Evolutionary conservation across 2,329 filamentous ascomycete species (phyloP), one percentile per base, ranked within the genome.

Genomic region (Colletotrichum cordylinicola): DNA sequence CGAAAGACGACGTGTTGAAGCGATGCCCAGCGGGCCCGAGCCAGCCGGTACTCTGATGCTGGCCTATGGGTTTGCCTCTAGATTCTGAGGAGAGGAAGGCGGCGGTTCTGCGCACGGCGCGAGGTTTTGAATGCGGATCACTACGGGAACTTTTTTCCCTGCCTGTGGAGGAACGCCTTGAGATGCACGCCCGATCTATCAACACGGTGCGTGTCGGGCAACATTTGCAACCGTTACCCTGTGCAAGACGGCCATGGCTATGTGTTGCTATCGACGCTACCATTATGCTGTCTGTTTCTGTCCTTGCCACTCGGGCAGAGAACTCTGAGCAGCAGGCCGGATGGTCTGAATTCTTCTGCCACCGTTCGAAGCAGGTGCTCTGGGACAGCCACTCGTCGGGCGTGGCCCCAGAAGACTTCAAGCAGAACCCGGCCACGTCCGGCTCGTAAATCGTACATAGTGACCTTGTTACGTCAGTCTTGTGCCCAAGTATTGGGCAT

Each of bases 361-460:
- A 52, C 37, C 31, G 24, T 37, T n/a, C 60, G 21, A 48, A 35
- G 21, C 61, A 18, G 31, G 37, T 24, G 31, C 21, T 61, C 33
- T 15, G 24, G 65, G 43, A 21, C 52, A 24, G 37, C 58, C 15
- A 39, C 43, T 37, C 70, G 31, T 43, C 56, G 35, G 52, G 64
- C 37, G 39, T 62, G 65, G 66, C 39, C 39, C 43, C 18, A 55
- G 55, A n/a, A 43, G 31, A 52, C 29, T 24, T 21, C 29, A 29
- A 39, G 48, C 24, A 67, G 31, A 27, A 31, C 9, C 18, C 48
- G 56, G 70, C 43, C 27, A 43, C 21, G 48, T 15, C 43, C 27
- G 60, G 74, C 71, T 39, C 74, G 66, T 76, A 76, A 76, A 75
- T 76, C 74, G 74, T 76, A 76, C 72, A 75, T 76, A 76, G 74